Evolutionary conservation across 1,284 basidiomycete species (phyloP), one percentile per base, ranked within the genome.

Genomic region (Hypsizygus ulmarius): DNA sequence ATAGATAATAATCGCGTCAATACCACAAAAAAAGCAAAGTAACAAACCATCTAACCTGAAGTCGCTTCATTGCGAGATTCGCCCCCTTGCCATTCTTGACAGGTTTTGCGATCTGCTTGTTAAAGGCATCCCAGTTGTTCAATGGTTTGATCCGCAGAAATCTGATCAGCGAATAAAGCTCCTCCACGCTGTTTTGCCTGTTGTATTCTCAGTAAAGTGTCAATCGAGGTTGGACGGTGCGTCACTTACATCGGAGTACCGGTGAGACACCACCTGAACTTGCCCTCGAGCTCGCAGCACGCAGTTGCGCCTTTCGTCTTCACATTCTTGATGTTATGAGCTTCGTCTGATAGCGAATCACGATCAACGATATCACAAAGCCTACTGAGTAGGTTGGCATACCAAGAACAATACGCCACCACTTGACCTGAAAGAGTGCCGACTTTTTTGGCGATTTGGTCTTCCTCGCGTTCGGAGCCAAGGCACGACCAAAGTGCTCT

Each of bases 301-400:
- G 92, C 93, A 35, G 84, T 74, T 1, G 91, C 85, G 25, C 81
- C 78, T 64, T 93, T 90, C 0, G 95, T 92, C 28, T 79, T 87
- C 50, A 83, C 75, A 61, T 97, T 97, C 77, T 98, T 98, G 73
- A 99, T 98, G 60, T 90, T 94, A 63, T 99, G 96, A 0, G 96
- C 96, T 64, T 99, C 96, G 61, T 97, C 94, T 93, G 49, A n/a
- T 38, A 21, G 54, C 8, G 38, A 29, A 14, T 19, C 39, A 15
- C 45, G 30, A 25, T 1, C 1, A 25, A 30, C n/a, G 18, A 1
- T 3, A n/a, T 29, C 32, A 35, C 9, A 42, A 29, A 30, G 38
- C 2, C 4, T 30, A 10, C 14, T 3, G 2, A 27, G 43, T 34
- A 42, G 30, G 5, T 32, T 7, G 21, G 62, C 71, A 19, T 52